These are phyloP conservation scores for Eucalyptus tenuipes DNA, from an alignment of 345 rosid genomes.

Conservation along the genomic window DNA sequence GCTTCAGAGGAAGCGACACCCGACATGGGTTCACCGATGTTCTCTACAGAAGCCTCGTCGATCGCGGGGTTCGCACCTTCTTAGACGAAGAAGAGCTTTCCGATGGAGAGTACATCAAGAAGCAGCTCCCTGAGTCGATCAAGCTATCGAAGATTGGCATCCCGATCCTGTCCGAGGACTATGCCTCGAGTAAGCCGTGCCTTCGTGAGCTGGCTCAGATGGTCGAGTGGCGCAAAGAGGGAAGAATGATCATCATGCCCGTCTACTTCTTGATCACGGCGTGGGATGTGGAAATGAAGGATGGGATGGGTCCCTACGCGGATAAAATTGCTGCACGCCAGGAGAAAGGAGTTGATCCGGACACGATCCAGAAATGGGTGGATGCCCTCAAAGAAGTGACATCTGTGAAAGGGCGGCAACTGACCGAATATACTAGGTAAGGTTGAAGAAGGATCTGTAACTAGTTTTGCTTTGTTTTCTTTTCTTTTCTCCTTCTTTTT, in stretches of 20 bases:
- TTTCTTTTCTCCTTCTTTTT: background rate
- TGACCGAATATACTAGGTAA: too few relatives aligned
- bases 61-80: background rate
- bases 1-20: background rate
- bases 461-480: background rate
- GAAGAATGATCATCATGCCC: background rate
- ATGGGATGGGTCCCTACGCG: background rate
- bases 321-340: background rate
- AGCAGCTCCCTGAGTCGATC: background rate
- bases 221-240: background rate
- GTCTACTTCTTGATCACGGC: background rate
- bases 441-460: background rate
- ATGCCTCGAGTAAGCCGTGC: background rate
- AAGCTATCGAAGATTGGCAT: background rate
- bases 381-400: background rate
- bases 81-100: background rate
- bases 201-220: background rate
- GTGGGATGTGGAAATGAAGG: background rate
- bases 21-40: background rate
- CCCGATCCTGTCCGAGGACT: background rate
- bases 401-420: background rate
- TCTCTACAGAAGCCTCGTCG: background rate
- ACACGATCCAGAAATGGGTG: background rate
- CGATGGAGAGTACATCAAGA: background rate
- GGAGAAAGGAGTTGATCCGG: background rate